A percentile compares a stretch with the other conserved stretches of the same genome.
Conservation (phyloP, 257 asterid species). For the Paraleonurus japonicus region DNA sequence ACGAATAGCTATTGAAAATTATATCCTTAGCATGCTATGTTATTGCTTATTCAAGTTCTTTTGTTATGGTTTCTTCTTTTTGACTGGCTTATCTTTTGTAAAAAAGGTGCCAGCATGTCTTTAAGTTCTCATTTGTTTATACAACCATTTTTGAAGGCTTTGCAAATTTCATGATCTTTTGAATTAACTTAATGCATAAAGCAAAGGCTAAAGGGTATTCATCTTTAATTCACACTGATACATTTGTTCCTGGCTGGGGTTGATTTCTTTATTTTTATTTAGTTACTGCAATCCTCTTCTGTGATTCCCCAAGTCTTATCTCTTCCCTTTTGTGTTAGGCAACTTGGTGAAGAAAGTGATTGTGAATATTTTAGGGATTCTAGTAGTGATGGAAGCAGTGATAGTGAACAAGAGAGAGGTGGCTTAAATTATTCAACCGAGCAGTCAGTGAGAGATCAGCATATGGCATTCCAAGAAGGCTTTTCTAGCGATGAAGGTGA, state of each 20-base stretch:
- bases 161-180: background rate
- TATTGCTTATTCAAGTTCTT: background rate
- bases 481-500: conserved; percentile 93
- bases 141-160: conserved; percentile 1
- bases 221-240: background rate
- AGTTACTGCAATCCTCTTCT: background rate
- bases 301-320: conserved; percentile 5
- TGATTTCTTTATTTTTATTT: background rate
- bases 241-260: background rate
- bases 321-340: conserved; percentile 43
- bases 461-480: conserved; percentile 60
- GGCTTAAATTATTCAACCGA: conserved; percentile 41
- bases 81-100: background rate
- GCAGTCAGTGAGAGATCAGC: conserved; percentile 48
- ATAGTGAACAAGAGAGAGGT: conserved; percentile 68
- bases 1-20: background rate
- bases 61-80: background rate
- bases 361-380: conserved; percentile 75
- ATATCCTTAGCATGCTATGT: no score
- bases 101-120: background rate
- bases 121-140: background rate
- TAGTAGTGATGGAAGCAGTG: conserved; percentile 94
- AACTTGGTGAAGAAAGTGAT: conserved; percentile 85
- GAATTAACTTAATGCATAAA: background rate
- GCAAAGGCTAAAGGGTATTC: background rate